These are phyloP conservation scores for Didymosphaeria variabile DNA, from an alignment of 2,329 filamentous ascomycete species.

Conservation along the genomic window DNA sequence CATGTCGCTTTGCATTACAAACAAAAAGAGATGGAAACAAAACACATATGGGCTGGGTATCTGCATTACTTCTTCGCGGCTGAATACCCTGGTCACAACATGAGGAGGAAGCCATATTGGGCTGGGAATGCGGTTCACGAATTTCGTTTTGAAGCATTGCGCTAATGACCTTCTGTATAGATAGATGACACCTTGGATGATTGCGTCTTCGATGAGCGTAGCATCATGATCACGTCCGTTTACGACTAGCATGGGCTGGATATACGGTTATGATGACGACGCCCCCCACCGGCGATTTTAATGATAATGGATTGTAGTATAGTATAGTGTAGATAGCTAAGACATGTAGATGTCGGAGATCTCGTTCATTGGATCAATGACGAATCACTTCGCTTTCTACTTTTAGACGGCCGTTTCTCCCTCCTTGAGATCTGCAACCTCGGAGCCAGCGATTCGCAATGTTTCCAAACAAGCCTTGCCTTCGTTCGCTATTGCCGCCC, in stretches of 20 bases:
- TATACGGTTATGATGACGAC: conserved; percentile 24
- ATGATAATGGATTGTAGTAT: conserved; percentile 27
- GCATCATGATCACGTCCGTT: conserved; percentile 35
- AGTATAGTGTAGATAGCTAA: conserved; percentile 19
- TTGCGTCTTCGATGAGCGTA: conserved; percentile 38
- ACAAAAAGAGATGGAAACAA: not conserved
- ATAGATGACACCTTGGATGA: conserved; percentile 32
- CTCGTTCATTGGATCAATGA: not conserved
- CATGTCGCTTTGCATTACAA: conserved; percentile 1
- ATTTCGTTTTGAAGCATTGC: conserved; percentile 17
- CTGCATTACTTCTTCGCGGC: not conserved
- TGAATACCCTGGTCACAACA: conserved; percentile 6
- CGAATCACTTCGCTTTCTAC: not conserved
- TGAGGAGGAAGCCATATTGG: conserved; percentile 8
- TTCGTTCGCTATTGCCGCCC: too few relatives aligned
- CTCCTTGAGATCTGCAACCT: too few relatives aligned
- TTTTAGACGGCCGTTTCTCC: not conserved
- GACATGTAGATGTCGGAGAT: conserved; percentile 4
- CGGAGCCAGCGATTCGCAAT: too few relatives aligned
- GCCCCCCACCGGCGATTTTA: conserved; percentile 18
- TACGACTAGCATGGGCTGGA: conserved; percentile 18
- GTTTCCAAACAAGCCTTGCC: too few relatives aligned
- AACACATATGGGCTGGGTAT: not conserved
- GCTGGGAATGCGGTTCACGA: conserved; percentile 17
- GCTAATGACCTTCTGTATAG: conserved; percentile 27